These are phyloP conservation scores for Microsporum audouinii DNA, from an alignment of 2,329 filamentous ascomycete genomes.

Conservation along the genomic window DNA sequence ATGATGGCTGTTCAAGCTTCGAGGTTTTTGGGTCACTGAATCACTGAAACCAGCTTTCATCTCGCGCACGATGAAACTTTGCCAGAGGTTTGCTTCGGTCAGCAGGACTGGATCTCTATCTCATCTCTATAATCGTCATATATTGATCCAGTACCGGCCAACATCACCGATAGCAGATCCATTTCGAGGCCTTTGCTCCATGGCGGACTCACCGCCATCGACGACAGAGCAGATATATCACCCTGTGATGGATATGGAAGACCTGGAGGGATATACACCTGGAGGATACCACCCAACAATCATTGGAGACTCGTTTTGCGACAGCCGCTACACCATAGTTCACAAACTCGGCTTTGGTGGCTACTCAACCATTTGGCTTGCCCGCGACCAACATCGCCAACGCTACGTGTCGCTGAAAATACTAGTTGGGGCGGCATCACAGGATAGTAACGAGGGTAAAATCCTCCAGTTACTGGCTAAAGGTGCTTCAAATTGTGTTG, in stretches of 20 bases:
- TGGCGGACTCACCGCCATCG: too few species aligned
- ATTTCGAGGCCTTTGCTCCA: too few species aligned
- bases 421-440: conserved; percentile 10
- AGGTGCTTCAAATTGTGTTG: neutral
- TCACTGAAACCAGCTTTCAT: too few species aligned
- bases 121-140: too few species aligned
- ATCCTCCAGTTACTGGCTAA: conserved; percentile 10
- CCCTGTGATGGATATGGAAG: conserved; percentile 14
- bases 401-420: conserved; percentile 19
- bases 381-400: conserved; percentile 6
- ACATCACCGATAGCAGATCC: too few species aligned
- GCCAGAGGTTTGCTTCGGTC: too few species aligned
- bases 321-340: conserved; percentile 11
- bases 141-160: too few species aligned
- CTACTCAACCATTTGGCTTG: conserved; percentile 17
- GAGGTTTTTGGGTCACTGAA: too few species aligned
- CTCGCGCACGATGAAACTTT: too few species aligned
- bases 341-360: conserved; percentile 18
- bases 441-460: conserved; percentile 7
- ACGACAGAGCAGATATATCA: conserved; percentile 1
- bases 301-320: conserved; percentile 15
- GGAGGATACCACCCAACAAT: conserved; percentile 27
- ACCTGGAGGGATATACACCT: conserved; percentile 21
- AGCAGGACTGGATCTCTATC: too few species aligned
- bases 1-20: too few species aligned